Base-by-base conservation (phyloP, 1,284 basidiomycete species). In the Boletus smithii region DNA sequence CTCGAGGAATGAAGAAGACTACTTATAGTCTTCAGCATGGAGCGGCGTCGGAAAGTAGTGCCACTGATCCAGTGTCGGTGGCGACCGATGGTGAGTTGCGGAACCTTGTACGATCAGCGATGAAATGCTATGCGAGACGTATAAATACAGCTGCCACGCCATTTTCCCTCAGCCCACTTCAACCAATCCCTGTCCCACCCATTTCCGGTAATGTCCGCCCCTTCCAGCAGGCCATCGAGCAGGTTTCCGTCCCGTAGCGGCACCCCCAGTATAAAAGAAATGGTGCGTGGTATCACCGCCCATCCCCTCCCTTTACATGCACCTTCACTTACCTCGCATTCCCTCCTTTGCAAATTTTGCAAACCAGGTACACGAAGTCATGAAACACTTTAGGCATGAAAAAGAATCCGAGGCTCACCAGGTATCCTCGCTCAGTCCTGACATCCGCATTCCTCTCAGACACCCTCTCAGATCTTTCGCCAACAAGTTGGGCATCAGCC, bases 381-480 rank as follows among this genome's bases (percentile, higher is more conserved):
- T 83, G 62, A 76, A 69, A 48, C 75, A 77, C 50, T 74, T 75
- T 67, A 81, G 74, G 56, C 77, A 84, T 53, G 91, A 93, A 62
- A 79, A 81, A 50, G 82, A 91, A 44, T 91, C 88, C 2, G 88
- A 91, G 67, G 91, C 91, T 3, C 90, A 93, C 69, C 80, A 82
- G 73, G 89, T 86, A 58, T 50, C 7, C 13, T 27, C 14, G 3
- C 42, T 6, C 42, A 4, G 0, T 20, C n/a, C 26, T 42, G n/a
- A n/a, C n/a, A n/a, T n/a, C n/a, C n/a, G n/a, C n/a, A n/a, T n/a
- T n/a, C n/a, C n/a, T n/a, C n/a, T n/a, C n/a, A n/a, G n/a, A n/a
- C n/a, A n/a, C n/a, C 5, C 48, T 34, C 30, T 9, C 54, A 87
- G 83, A 85, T 88, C 55, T 88, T 82, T 66, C 80, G 85, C 61